A percentile compares a stretch with the other conserved stretches of the same genome.
Conservation (phyloP, 2,329 filamentous ascomycete genomes). For the Leptographium wingfieldii region DNA sequence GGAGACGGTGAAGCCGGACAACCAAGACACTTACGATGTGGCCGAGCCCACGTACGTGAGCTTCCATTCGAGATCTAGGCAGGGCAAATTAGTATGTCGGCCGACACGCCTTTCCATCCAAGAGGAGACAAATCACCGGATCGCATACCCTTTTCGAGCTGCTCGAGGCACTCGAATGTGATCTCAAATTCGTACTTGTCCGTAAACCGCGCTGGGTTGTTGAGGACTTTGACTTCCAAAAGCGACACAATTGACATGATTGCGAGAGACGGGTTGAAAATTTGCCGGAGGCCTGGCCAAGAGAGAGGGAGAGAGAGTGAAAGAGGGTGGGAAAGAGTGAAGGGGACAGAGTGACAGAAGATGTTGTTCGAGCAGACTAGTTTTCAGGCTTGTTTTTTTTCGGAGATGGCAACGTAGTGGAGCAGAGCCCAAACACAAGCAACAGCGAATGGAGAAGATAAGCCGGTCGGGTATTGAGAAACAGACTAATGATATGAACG, state of each 20-base stretch:
- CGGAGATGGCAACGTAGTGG: too few relatives aligned
- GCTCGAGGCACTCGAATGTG: slow-evolving; percentile 94
- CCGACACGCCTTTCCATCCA: not conserved
- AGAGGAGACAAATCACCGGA: not conserved
- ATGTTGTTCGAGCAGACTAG: not conserved
- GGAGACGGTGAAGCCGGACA: slow-evolving; percentile 7
- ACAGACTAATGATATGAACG: too few relatives aligned
- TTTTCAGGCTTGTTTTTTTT: not conserved
- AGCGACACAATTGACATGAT: slow-evolving; percentile 93
- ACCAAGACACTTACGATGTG: slow-evolving; percentile 59
- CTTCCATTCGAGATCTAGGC: slow-evolving; percentile 92
- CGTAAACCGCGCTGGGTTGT: slow-evolving; percentile 92
- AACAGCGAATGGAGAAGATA: not conserved
- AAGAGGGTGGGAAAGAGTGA: not conserved
- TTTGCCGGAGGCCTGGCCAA: not conserved
- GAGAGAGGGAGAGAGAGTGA: not conserved
- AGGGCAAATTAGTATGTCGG: not conserved
- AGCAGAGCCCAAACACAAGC: too few relatives aligned
- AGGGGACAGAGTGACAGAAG: not conserved
- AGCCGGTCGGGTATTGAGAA: not conserved
- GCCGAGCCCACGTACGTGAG: slow-evolving; percentile 97
- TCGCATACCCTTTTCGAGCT: slow-evolving; percentile 70
- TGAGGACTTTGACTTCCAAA: slow-evolving; percentile 86
- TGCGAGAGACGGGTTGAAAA: slow-evolving; percentile 10
- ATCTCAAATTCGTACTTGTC: slow-evolving; percentile 96